Evolutionary conservation across 176 grass and related monocot genomes (phyloP).

Genomic region (Oropetium thomaeum): DNA sequence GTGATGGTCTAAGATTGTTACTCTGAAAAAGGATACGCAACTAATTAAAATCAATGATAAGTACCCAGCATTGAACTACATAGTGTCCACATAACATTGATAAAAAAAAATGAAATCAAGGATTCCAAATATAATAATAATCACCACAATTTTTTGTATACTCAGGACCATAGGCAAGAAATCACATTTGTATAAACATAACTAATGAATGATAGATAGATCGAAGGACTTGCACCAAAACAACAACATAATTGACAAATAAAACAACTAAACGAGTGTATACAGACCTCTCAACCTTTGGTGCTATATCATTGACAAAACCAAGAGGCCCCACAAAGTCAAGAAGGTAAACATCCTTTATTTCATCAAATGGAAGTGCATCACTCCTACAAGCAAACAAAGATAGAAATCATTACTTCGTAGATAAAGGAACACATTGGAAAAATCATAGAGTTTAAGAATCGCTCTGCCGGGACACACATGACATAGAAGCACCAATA

Average conservation of each 20-base stretch:
- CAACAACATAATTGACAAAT: not conserved
- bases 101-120: not conserved
- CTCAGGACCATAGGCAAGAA: not conserved
- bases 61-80: not conserved
- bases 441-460: not conserved
- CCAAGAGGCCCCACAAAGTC: slow-evolving; percentile 87
- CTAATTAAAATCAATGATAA: not conserved
- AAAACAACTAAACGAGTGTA: not conserved
- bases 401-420: not conserved
- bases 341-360: slow-evolving; percentile 80
- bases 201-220: not conserved
- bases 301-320: slow-evolving; percentile 72
- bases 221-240: not conserved
- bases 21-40: slow-evolving; percentile 48
- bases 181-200: not conserved
- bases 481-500: not conserved
- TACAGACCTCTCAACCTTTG: slow-evolving; percentile 71
- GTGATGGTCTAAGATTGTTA: slow-evolving; percentile 92
- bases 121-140: not conserved
- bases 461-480: not conserved
- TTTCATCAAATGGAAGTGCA: slow-evolving; percentile 70
- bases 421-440: not conserved
- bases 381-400: slow-evolving; percentile 43
- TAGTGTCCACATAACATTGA: not conserved
- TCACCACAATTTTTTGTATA: not conserved